Conservation (phyloP, 306 rosid species). For the Oxytropis ochrocephala region DNA sequence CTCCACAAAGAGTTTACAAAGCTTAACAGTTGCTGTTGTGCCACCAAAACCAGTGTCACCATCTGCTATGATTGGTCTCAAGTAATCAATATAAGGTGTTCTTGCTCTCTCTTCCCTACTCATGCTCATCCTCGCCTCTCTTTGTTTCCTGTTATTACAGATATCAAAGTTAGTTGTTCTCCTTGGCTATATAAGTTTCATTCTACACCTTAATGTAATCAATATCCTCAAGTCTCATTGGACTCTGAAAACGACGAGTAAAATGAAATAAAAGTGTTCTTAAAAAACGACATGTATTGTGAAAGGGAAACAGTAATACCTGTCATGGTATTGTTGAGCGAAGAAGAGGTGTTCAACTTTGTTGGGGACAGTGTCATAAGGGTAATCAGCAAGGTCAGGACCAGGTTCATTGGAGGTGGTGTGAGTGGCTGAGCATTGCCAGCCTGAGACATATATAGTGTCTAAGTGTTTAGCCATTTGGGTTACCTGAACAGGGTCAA, state of each 20-base stretch:
- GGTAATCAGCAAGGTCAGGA: conserved; percentile 96
- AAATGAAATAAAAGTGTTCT: too few species aligned
- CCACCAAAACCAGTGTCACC: conserved; percentile 93
- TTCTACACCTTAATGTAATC: too few species aligned
- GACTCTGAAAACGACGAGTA: too few species aligned
- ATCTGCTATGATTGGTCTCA: conserved; percentile 91
- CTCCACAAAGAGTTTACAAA: conserved; percentile 92
- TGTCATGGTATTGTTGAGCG: conserved; percentile 87
- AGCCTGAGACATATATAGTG: conserved; percentile 88
- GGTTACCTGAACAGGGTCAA: conserved; percentile 91
- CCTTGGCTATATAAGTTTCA: too few species aligned
- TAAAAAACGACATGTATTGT: too few species aligned
- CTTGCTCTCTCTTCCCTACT: conserved; percentile 67
- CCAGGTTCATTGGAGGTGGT: conserved; percentile 92
- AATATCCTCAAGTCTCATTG: too few species aligned
- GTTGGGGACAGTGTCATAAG: conserved; percentile 97
- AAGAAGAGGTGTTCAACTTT: conserved; percentile 89
- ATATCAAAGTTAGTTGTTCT: too few species aligned
- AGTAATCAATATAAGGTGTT: conserved; percentile 76
- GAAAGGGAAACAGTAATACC: too few species aligned
- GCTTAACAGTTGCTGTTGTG: conserved; percentile 85
- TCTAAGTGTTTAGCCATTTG: conserved; percentile 95
- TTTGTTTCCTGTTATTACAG: conserved; percentile 43
- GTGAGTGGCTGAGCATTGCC: conserved; percentile 96
- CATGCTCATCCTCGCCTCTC: conserved; percentile 82